Base-by-base conservation (phyloP, 768 basidiomycete genomes). In the Paxillus involutus region DNA sequence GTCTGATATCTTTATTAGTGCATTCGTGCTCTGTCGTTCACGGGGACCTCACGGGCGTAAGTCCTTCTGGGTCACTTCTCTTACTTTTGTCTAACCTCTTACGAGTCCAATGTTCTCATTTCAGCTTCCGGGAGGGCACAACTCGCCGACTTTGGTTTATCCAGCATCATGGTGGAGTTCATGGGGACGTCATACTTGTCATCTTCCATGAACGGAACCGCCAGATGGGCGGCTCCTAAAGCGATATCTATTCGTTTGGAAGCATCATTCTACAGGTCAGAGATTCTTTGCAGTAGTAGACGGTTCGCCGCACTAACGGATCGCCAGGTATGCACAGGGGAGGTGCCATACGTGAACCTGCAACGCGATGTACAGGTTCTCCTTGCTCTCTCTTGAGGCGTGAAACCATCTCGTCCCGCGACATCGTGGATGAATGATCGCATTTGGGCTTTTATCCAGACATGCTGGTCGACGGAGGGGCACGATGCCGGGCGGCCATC, bases 91-190 rank as follows among this genome's bases (percentile, higher is more conserved):
- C 32, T 6, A 13, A 21, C 44, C 9, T 3, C 24, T 33, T 24
- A 37, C 26, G 16, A 78, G 76, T 72, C 72, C 24, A 80, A 80
- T 52, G 71, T 79, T 14, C 71, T 80, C 17, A 69, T 79, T 14
- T 68, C 69, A 8, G 64, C 62, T 11, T 51, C 64, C 4, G 67
- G 70, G 3, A 61, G 63, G 17, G 76, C 77, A 1, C 74, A 70
- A 36, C 63, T 79, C 6, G 68, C 75, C 13, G 78, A 80, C 56
- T 80, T 80, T 54, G 78, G 78, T 4, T 65, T 79, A 4, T 63
- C 56, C n/a, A 60, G 44, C 16, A 5, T 63, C 2, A 33, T 60
- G 24, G 49, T 39, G 4, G 55, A 57, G 30, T 52, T 60, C 3
- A 40, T 43, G 1, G 58, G 51, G 8, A 45, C 43, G 24, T 53